Base-by-base conservation (phyloP, 768 basidiomycete genomes). In the Lactarius hatsudake region DNA sequence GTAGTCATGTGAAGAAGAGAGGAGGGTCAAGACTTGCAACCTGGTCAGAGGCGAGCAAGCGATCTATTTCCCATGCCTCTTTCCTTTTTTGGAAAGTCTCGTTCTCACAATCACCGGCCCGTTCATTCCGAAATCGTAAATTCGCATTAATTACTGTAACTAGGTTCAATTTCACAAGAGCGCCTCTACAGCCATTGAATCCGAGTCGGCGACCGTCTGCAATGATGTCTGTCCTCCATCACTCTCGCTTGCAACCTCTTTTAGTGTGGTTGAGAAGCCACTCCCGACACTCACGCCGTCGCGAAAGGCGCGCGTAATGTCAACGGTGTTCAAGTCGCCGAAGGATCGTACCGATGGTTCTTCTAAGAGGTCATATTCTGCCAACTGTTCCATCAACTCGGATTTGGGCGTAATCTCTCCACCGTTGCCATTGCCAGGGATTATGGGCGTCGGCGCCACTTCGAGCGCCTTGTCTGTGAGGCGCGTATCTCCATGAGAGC, bases 361-460 rank as follows among this genome's bases (percentile, higher is more conserved):
- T 42, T 68, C 67, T 7, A 64, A 48, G 32, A 64, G 28, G 15
- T 64, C 59, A 17, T 68, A 68, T 7, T 64, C 67, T 13, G 58
- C 66, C 1, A 32, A 55, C 10, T 23, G 58, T 56, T 42, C 58
- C 1, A 55, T 9, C 32, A 63, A 30, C 23, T 63, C 57, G 5
- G 13, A 8, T 42, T 20, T 62, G 17, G 56, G 28, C 1, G 40
- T 28, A 53, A 45, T 48, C 56, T 32, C 48, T 10, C 42, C 54
- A 40, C 34, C 55, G 6, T 60, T 40, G 13, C 53, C 59, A 26
- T 28, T 18, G 5, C 42, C 23, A 2, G 59, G 9, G 18, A 48
- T 38, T 28, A 34, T 42, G 3, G 59, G 63, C 42, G 32, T 54
- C n/a, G 36, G 20, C 17, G 10, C 57, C 4, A 43, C 42, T 8